phyloP scores from a whole-genome alignment of 129 eudicot genomes.

The Artemisia argyi region DNA sequence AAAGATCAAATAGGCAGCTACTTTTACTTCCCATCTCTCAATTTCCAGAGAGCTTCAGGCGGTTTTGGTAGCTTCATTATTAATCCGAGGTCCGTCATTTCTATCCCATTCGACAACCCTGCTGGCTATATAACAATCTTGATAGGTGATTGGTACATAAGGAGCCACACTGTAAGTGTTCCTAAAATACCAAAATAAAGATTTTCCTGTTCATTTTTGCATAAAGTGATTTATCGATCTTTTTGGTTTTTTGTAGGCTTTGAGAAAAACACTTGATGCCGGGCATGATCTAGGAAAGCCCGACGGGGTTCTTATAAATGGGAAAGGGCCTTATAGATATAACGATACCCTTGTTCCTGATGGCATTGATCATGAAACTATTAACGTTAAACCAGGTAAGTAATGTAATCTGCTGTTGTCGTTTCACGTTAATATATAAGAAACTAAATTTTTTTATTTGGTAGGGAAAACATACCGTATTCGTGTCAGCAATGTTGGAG shows the following conservation, averaged over 20 bases:
- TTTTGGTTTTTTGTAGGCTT: slow-evolving; percentile 32
- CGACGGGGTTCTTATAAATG: slow-evolving; percentile 61
- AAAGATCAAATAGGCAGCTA: slow-evolving; percentile 76
- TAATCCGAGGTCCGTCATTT: slow-evolving; percentile 48
- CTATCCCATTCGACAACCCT: slow-evolving; percentile 64
- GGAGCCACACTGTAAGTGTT: slow-evolving; percentile 67
- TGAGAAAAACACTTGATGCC: slow-evolving; percentile 53
- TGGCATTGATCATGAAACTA: slow-evolving; percentile 63
- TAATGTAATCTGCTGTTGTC: background rate
- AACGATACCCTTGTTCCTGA: slow-evolving; percentile 54
- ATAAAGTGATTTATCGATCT: background rate
- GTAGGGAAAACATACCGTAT: slow-evolving; percentile 68
- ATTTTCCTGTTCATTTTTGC: background rate
- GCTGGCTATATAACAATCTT: slow-evolving; percentile 53
- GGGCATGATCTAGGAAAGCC: slow-evolving; percentile 74
- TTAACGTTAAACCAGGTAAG: slow-evolving; percentile 59
- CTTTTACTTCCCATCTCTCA: slow-evolving; percentile 72
- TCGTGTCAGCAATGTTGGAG: slow-evolving; percentile 78
- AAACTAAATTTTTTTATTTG: background rate
- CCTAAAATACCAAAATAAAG: background rate
- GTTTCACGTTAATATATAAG: background rate
- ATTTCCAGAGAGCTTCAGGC: slow-evolving; percentile 61
- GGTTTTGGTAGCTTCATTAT: slow-evolving; percentile 54
- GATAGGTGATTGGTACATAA: slow-evolving; percentile 78
- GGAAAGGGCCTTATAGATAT: slow-evolving; percentile 62